A percentile compares a stretch with the other conserved stretches of the same genome.
phyloP scores from a whole-genome alignment of 495 filamentous ascomycete genomes.

The Aspergillus bridgeri region DNA sequence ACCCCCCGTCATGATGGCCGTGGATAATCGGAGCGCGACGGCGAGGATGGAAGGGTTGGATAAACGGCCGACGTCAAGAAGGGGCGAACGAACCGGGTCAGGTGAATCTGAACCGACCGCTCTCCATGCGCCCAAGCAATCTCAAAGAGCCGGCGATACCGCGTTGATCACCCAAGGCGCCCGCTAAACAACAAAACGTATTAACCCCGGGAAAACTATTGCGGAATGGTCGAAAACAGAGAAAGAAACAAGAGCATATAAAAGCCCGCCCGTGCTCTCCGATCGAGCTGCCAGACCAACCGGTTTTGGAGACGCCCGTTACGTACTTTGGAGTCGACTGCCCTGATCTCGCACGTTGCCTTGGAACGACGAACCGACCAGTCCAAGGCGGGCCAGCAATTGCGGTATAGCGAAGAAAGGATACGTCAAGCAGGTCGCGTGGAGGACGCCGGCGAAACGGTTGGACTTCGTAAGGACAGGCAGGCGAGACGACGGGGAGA shows the following conservation, averaged over 20 bases:
- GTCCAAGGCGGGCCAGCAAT: not conserved
- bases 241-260: not conserved
- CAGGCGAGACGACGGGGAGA: not conserved
- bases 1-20: slow-evolving; percentile 48
- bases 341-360: not conserved
- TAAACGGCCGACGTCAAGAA: slow-evolving; percentile 5
- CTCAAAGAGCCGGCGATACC: not conserved
- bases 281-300: not conserved
- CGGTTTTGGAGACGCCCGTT: not conserved
- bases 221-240: not conserved
- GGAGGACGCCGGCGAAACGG: slow-evolving; percentile 1
- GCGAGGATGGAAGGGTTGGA: slow-evolving; percentile 4
- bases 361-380: not conserved
- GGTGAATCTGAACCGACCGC: slow-evolving; percentile 8
- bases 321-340: not conserved
- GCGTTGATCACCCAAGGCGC: not conserved
- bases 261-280: not conserved
- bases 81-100: slow-evolving; percentile 11
- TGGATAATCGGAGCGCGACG: slow-evolving; percentile 32
- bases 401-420: not conserved
- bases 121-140: not conserved
- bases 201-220: not conserved
- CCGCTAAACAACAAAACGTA: not conserved
- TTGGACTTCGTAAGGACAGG: not conserved
- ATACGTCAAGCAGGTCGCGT: not conserved